Evolutionary conservation across 225 moss, liverwort and hornwort genomes (phyloP).

Genomic region (Lunularia cruciata): DNA sequence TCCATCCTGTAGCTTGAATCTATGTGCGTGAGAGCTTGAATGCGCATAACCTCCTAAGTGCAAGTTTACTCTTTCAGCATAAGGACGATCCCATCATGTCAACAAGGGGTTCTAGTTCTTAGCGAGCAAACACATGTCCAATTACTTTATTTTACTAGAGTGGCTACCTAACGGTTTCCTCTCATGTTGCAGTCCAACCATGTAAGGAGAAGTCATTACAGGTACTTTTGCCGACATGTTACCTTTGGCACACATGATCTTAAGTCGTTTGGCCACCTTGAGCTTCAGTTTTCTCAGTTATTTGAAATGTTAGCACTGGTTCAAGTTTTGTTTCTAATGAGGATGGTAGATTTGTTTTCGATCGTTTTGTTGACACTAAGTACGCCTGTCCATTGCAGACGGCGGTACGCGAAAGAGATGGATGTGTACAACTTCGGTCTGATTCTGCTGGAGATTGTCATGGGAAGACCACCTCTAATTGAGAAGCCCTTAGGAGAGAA

Average conservation of each 20-base stretch:
- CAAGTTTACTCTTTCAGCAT: too few relatives aligned
- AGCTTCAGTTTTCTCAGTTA: background rate
- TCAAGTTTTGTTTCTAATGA: background rate
- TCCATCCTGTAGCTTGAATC: too few relatives aligned
- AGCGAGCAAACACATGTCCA: too few relatives aligned
- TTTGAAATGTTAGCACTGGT: too few relatives aligned
- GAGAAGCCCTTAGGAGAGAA: slow-evolving; percentile 59
- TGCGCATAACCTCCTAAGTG: too few relatives aligned
- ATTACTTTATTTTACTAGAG: too few relatives aligned
- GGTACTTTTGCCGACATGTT: slow-evolving; percentile 6
- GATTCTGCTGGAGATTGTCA: slow-evolving; percentile 83
- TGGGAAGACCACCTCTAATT: slow-evolving; percentile 85
- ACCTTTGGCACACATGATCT: background rate
- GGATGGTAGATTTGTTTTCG: background rate
- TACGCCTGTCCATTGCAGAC: slow-evolving; percentile 39
- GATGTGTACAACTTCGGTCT: slow-evolving; percentile 91
- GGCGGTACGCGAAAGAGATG: slow-evolving; percentile 79
- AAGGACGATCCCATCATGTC: too few relatives aligned
- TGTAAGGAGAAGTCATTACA: slow-evolving; percentile 49
- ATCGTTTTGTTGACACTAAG: background rate
- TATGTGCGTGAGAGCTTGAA: too few relatives aligned
- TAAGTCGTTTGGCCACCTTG: background rate
- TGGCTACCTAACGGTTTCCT: too few relatives aligned
- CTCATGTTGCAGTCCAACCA: slow-evolving; percentile 41
- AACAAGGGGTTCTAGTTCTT: too few relatives aligned